phyloP scores from a whole-genome alignment of 192 early-diverging fungal genomes.

The Globomyces pollinis-pini region DNA sequence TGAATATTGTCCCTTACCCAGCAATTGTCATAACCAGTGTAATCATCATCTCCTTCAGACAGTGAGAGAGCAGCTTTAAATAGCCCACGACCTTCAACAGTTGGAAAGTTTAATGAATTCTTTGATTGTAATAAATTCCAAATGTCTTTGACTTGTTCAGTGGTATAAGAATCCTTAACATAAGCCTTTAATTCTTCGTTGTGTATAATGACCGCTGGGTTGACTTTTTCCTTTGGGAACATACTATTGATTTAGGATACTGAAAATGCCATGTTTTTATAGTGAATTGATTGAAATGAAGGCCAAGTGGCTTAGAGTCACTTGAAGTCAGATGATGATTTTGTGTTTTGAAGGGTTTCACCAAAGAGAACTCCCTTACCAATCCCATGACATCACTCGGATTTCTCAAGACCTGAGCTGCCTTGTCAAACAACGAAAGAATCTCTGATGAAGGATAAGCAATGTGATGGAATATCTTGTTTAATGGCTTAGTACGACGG shows the following conservation, averaged over 20 bases:
- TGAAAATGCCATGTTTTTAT: too few species aligned
- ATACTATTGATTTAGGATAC: too few species aligned
- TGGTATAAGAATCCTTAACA: conserved; percentile 17
- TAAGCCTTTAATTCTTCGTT: neutral
- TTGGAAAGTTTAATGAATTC: conserved; percentile 20
- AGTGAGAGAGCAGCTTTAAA: conserved; percentile 25
- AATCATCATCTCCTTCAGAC: conserved; percentile 11
- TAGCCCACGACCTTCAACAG: conserved; percentile 18
- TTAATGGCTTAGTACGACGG: too few species aligned
- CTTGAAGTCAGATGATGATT: too few species aligned
- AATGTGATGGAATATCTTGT: too few species aligned
- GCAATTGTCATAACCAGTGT: conserved; percentile 32
- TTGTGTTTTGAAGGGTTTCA: too few species aligned
- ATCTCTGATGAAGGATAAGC: too few species aligned
- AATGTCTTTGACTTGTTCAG: conserved; percentile 9
- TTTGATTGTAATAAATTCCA: conserved; percentile 15
- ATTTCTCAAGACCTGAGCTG: too few species aligned
- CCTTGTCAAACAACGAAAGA: too few species aligned
- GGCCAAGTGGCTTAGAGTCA: neutral
- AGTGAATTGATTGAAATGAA: neutral
- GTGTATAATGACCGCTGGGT: conserved; percentile 19
- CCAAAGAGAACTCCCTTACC: too few species aligned
- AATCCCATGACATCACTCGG: too few species aligned
- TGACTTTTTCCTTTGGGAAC: too few species aligned
- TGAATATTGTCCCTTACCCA: conserved; percentile 35